A percentile compares a stretch with the other conserved stretches of the same genome.
Conservation (phyloP, 441 rosid genomes). For the Isatis lusitanica region DNA sequence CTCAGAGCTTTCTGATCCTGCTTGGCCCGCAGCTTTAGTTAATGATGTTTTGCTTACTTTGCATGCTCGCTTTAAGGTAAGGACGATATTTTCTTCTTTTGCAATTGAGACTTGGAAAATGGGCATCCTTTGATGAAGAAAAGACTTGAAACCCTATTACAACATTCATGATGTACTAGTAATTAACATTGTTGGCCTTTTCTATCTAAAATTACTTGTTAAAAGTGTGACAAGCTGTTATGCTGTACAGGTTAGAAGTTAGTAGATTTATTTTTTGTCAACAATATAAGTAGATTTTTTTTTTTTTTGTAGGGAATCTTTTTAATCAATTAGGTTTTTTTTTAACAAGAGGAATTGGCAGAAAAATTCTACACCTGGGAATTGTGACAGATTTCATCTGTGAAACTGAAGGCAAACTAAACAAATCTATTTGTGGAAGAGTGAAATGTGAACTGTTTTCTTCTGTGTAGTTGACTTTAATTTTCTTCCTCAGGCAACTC, state of each 20-base stretch:
- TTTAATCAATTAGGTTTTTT: conserved; percentile 5
- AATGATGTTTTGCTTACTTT: conserved; percentile 95
- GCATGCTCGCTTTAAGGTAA: conserved; percentile 99
- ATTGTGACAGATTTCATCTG: not conserved
- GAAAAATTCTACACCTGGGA: conserved; percentile 6
- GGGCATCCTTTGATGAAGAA: conserved; percentile 3
- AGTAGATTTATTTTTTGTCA: conserved; percentile 9
- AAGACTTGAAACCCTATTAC: not conserved
- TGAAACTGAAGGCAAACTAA: conserved; percentile 5
- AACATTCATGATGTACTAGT: conserved; percentile 2
- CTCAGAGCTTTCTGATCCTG: conserved; percentile 98
- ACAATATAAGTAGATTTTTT: not conserved
- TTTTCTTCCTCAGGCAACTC: conserved; percentile 71
- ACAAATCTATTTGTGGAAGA: not conserved
- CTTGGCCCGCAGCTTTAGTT: conserved; percentile 92
- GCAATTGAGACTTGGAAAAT: not conserved
- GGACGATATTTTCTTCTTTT: not conserved
- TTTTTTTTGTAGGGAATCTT: not conserved
- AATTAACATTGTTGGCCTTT: not conserved
- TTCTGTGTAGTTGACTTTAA: not conserved
- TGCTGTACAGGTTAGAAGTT: not conserved
- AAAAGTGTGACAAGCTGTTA: conserved; percentile 1
- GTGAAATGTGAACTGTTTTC: conserved; percentile 11
- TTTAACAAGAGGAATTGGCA: conserved; percentile 18
- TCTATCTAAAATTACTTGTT: not conserved